phyloP scores from a whole-genome alignment of 2,329 filamentous ascomycete species.

The Leptographium lundbergii region DNA sequence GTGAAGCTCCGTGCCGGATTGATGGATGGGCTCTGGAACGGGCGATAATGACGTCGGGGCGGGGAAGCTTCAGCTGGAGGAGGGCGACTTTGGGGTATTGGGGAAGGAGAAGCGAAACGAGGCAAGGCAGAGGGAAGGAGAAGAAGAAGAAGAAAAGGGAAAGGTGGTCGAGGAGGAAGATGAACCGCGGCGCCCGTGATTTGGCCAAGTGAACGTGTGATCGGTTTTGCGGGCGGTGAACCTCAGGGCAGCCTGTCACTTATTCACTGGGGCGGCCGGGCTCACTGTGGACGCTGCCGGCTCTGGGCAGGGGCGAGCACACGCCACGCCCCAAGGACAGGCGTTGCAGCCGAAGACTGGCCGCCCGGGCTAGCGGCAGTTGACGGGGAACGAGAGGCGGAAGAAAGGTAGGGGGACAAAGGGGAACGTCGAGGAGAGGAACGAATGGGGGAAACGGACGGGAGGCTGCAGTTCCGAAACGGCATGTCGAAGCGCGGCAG shows the following conservation, averaged over 20 bases:
- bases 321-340: background rate
- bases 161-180: background rate
- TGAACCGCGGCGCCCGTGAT: background rate
- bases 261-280: background rate
- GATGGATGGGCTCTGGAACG: background rate
- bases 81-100: background rate
- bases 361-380: conserved; percentile 1
- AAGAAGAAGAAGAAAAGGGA: background rate
- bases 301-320: background rate
- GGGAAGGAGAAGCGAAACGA: background rate
- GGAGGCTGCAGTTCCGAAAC: background rate
- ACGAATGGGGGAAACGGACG: background rate
- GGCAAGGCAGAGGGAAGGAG: conserved; percentile 2
- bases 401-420: conserved; percentile 2
- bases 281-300: background rate
- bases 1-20: background rate
- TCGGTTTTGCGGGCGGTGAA: background rate
- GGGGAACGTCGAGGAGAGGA: background rate
- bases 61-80: background rate
- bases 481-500: conserved; percentile 4
- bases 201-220: background rate
- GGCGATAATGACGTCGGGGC: background rate
- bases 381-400: background rate
- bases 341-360: background rate
- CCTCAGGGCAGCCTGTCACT: background rate